Base-by-base conservation (phyloP, 352 stramenopile genomes). In the Phytophthora multivora region DNA sequence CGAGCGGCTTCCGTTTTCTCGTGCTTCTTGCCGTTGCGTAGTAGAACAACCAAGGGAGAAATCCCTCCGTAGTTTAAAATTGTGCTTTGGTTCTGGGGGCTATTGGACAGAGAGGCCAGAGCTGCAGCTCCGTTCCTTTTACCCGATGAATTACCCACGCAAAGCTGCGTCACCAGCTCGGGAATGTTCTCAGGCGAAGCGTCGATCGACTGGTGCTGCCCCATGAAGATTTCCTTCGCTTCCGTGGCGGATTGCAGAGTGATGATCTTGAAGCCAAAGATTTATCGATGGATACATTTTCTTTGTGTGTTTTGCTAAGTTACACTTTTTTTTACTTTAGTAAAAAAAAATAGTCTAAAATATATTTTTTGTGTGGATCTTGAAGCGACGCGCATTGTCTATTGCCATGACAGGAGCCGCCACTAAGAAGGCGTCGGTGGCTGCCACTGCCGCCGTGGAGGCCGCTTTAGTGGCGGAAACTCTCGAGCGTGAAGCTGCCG, bases 361-460 rank as follows among this genome's bases (percentile, higher is more conserved):
- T 31, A 10, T 12, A 19, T 26, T 33, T 23, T 19, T 18, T n/a
- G 11, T 49, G 18, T 33, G 30, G 40, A 70, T 70, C 54, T 61
- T 65, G 55, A 70, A 70, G 30, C 19, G 62, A 47, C 62, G 33
- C 61, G 26, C 28, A 60, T 3, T 19, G 15, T 7, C 1, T 48
- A 15, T 48, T 19, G n/a, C 23, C 23, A 69, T 69, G 52, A 23
- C 61, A 30, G 52, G 40, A 30, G 39, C 47, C 15, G 26, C 36
- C 6, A 57, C 43, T 10, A 67, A 72, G 57, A 66, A 66, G 41
- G 38, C 25, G 15, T 30, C 51, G 0, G 51, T 59, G 10, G 45
- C 30, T 5, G 19, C 47, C 9, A 38, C 55, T 12, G 55, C 57
- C n/a, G 38, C 23, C 6, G 52, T 25, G 0, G 56, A 49, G 31